Conservation (phyloP, 208 protist genomes). For the Phytomonas francai region DNA sequence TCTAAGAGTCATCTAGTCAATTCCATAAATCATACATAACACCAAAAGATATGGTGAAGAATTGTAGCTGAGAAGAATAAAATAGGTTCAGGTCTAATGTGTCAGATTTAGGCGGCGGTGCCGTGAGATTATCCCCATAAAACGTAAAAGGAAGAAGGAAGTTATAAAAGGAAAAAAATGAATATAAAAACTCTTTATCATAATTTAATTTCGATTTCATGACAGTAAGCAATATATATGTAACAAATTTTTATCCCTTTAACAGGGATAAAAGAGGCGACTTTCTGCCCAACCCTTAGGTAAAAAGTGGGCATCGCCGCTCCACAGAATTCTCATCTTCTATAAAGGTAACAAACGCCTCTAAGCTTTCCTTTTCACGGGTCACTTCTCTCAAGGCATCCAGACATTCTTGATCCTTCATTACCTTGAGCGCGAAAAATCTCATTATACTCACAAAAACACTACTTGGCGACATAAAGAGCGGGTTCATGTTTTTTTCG, state of each 20-base stretch:
- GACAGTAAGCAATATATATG: slow-evolving; percentile 6
- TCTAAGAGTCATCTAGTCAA: background rate
- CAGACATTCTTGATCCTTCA: slow-evolving; percentile 18
- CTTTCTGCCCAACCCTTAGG: background rate
- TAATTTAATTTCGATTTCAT: background rate
- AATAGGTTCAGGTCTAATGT: slow-evolving; percentile 3
- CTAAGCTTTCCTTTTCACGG: slow-evolving; percentile 23
- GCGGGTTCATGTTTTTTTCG: background rate
- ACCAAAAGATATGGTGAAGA: slow-evolving; percentile 11
- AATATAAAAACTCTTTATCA: slow-evolving; percentile 2
- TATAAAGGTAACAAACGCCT: slow-evolving; percentile 25
- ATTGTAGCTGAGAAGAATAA: background rate
- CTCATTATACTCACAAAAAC: slow-evolving; percentile 8
- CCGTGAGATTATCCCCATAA: background rate
- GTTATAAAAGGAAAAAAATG: background rate
- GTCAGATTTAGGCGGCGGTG: background rate
- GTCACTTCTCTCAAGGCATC: slow-evolving; percentile 22
- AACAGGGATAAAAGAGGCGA: slow-evolving; percentile 12
- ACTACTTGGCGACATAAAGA: background rate
- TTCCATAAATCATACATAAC: background rate
- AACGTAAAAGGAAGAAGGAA: background rate
- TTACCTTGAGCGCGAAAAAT: slow-evolving; percentile 11
- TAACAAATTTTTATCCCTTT: background rate
- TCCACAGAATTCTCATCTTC: slow-evolving; percentile 11
- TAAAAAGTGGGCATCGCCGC: slow-evolving; percentile 2